Evolutionary conservation across 2,329 filamentous ascomycete genomes (phyloP), one percentile per base, ranked within the genome.

Genomic region (Pseudogymnoascus sp.): DNA sequence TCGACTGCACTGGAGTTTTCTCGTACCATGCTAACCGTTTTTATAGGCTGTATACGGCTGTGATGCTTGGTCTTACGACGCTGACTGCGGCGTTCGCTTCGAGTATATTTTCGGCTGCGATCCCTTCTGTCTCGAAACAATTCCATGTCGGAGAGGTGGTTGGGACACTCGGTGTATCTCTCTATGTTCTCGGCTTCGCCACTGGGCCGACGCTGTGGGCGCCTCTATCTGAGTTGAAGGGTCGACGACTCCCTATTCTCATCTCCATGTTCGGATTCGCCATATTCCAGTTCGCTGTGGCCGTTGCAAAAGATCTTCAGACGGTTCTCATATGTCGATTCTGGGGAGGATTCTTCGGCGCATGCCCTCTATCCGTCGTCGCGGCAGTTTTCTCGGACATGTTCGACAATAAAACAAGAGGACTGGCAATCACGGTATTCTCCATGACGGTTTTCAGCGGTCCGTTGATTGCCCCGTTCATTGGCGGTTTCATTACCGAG

Each of bases 41-140:
- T 26, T 62, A 59, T 63, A 85, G 83, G 70, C 60, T 91, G 40
- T 69, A 83, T 4, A 90, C 87, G 0, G 84, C 86, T 19, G 80
- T 81, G 41, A 87, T 91, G 69, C 78, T 93, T 43, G 89, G 86
- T 14, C 92, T 86, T 70, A 90, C 88, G 12, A 91, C 89, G 16
- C 78, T 92, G 69, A 84, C 84, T 1, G 79, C 88, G 0, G 83
- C 89, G 4, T 93, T 93, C 70, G 85, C 87, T 0, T 88, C 85
- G n/a, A 88, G 84, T 74, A 86, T 92, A 70, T 92, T 90, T 77
- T 90, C 88, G 1, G 78, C 86, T 24, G 87, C 88, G 5, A 90
- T 86, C 1, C 67, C 69, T 6, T 72, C 78, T 16, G 79, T 92
- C 10, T 82, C 84, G 3, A 63, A 65, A 2, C 74, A 86, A 68